These are phyloP conservation scores for Fusarium sp. DNA, from an alignment of 2,329 filamentous ascomycete genomes.

Conservation along the genomic window DNA sequence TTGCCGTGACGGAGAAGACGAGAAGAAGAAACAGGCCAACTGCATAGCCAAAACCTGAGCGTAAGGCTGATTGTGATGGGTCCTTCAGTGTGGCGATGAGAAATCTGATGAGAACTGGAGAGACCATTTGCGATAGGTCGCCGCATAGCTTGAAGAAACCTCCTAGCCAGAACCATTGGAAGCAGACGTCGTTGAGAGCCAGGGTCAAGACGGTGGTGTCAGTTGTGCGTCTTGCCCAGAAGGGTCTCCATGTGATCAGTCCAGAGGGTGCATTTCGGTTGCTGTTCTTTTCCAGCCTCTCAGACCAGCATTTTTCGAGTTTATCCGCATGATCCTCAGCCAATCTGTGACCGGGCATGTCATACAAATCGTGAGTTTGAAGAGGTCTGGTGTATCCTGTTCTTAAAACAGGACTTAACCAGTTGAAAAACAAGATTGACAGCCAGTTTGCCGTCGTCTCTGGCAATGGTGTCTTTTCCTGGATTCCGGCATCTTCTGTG, in stretches of 20 bases:
- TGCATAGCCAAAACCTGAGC: constrained; percentile 24
- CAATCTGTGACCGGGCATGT: constrained; percentile 21
- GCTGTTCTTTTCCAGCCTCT: constrained; percentile 2
- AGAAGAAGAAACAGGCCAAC: constrained; percentile 16
- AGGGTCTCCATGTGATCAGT: constrained; percentile 27
- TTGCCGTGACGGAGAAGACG: constrained; percentile 27
- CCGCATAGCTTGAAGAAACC: constrained; percentile 45
- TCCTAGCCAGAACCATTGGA: constrained; percentile 47
- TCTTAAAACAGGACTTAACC: constrained; percentile 15
- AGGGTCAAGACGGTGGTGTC: constrained; percentile 44
- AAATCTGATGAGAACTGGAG: constrained; percentile 25
- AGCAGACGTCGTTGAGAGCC: constrained; percentile 48
- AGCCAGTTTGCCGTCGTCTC: constrained; percentile 23
- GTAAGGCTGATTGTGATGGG: constrained; percentile 15
- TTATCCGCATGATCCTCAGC: constrained; percentile 25
- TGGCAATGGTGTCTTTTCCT: neutral
- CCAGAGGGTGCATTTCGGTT: neutral
- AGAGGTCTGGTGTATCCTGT: constrained; percentile 30
- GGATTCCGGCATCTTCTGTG: neutral
- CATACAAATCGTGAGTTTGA: constrained; percentile 24
- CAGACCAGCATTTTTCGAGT: constrained; percentile 25
- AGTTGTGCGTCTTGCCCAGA: constrained; percentile 43
- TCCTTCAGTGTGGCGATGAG: constrained; percentile 23
- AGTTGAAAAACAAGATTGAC: constrained; percentile 23
- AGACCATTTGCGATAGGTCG: constrained; percentile 36